These are phyloP conservation scores for Aspergillus asperescens DNA, from an alignment of 495 filamentous ascomycete genomes.

Conservation along the genomic window DNA sequence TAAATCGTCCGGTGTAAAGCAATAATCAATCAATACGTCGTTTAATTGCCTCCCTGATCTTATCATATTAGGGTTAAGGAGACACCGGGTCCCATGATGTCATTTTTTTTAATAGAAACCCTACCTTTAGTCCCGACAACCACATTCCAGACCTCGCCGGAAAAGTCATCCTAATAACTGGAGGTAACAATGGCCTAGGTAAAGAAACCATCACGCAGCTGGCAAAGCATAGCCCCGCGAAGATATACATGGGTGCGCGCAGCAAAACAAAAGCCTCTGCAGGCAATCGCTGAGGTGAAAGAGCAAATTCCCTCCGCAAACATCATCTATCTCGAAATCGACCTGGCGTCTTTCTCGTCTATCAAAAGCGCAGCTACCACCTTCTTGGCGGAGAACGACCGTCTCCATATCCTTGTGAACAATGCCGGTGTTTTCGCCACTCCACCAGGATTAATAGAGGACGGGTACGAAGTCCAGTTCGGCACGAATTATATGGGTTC, in stretches of 20 bases:
- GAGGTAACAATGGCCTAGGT: slow-evolving; percentile 4
- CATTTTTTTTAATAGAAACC: neutral
- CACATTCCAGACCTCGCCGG: neutral
- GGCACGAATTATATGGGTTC: slow-evolving; percentile 65
- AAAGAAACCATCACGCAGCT: neutral
- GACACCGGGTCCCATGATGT: too few relatives aligned
- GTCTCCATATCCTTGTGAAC: slow-evolving; percentile 55
- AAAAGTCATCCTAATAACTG: slow-evolving; percentile 7
- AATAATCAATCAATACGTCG: too few relatives aligned
- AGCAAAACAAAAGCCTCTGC: neutral
- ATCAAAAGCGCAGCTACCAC: slow-evolving; percentile 31
- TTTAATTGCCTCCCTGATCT: too few relatives aligned
- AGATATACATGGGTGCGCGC: slow-evolving; percentile 2
- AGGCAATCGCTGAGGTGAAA: neutral
- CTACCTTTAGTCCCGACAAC: neutral
- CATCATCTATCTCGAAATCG: slow-evolving; percentile 24
- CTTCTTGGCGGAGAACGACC: slow-evolving; percentile 25
- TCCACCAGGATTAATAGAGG: slow-evolving; percentile 40
- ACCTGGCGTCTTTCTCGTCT: slow-evolving; percentile 43
- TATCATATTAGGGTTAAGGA: too few relatives aligned
- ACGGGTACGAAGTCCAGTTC: slow-evolving; percentile 65
- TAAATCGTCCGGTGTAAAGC: too few relatives aligned
- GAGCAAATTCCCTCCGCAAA: neutral
- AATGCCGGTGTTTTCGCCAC: slow-evolving; percentile 64
- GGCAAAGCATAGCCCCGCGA: neutral